These are phyloP conservation scores for Fusarium goolgardi DNA, from an alignment of 2,329 filamentous ascomycete genomes.

Conservation along the genomic window DNA sequence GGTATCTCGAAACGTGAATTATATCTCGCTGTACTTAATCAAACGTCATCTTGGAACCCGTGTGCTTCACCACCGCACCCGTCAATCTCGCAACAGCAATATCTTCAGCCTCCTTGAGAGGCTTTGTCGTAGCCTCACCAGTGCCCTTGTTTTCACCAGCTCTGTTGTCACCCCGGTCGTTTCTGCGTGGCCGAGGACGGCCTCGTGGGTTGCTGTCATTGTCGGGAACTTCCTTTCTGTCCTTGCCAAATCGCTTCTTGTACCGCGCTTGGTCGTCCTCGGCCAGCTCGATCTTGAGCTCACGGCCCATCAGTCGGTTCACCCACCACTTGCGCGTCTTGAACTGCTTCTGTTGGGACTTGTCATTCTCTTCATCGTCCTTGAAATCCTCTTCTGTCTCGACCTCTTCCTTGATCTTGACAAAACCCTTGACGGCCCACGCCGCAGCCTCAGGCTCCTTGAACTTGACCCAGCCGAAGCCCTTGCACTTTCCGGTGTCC, in stretches of 20 bases:
- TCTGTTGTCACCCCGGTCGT: slow-evolving; percentile 36
- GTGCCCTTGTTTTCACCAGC: slow-evolving; percentile 47
- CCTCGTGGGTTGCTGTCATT: slow-evolving; percentile 46
- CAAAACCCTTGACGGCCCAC: slow-evolving; percentile 78
- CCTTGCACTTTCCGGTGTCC: slow-evolving; percentile 97
- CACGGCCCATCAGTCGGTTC: slow-evolving; percentile 82
- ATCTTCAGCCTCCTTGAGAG: slow-evolving; percentile 59
- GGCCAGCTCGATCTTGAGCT: slow-evolving; percentile 89
- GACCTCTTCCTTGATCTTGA: slow-evolving; percentile 74
- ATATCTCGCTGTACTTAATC: slow-evolving; percentile 61
- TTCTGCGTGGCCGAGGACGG: slow-evolving; percentile 53
- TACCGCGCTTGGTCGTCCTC: slow-evolving; percentile 91
- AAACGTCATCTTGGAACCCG: slow-evolving; percentile 86
- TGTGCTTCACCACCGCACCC: slow-evolving; percentile 80
- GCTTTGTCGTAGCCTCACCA: slow-evolving; percentile 45
- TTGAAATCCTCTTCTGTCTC: slow-evolving; percentile 72
- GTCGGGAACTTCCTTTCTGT: slow-evolving; percentile 51
- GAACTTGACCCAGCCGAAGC: slow-evolving; percentile 95
- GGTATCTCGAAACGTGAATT: slow-evolving; percentile 45
- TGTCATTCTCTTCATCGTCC: slow-evolving; percentile 55
- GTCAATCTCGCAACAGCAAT: slow-evolving; percentile 72
- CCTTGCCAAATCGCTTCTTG: slow-evolving; percentile 92
- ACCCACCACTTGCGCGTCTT: slow-evolving; percentile 83
- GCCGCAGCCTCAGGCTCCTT: slow-evolving; percentile 79
- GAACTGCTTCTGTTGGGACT: slow-evolving; percentile 61